A percentile compares a stretch with the other conserved stretches of the same genome.
These are phyloP conservation scores for Populus tomentosa DNA, from an alignment of 441 rosid genomes.

Conservation along the genomic window DNA sequence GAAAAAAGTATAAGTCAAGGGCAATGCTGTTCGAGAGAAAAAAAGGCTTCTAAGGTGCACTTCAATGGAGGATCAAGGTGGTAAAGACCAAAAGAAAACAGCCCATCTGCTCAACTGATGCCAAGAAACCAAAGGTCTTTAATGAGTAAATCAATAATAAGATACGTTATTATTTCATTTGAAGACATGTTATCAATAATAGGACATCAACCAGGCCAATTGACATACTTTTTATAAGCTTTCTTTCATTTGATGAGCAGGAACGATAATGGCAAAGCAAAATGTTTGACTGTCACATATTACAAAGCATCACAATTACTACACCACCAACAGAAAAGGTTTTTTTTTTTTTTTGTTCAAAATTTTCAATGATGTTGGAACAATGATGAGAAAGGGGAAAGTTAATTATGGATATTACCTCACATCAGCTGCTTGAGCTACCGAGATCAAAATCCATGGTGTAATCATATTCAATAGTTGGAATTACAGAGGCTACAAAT, in stretches of 20 bases:
- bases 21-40: not conserved
- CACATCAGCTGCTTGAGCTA: constrained; percentile 61
- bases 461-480: constrained; percentile 91
- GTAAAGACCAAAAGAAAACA: not conserved
- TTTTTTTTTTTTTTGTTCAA: not conserved
- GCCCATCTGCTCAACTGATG: not conserved
- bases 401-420: constrained; percentile 31
- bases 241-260: not conserved
- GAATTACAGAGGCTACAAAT: constrained; percentile 90
- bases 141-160: not conserved
- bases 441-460: constrained; percentile 97
- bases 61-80: not conserved
- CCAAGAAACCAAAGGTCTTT: not conserved
- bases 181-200: not conserved
- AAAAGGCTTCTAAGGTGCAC: not conserved
- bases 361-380: not conserved
- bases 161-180: not conserved
- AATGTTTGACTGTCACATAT: not conserved
- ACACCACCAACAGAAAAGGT: not conserved
- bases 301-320: not conserved
- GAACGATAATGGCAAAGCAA: not conserved
- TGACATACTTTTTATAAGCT: not conserved
- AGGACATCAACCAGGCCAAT: not conserved
- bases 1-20: not conserved
- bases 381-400: not conserved